A percentile compares a stretch with the other conserved stretches of the same genome.
phyloP scores from a whole-genome alignment of 306 rosid species.

The Cucurbita moschata region DNA sequence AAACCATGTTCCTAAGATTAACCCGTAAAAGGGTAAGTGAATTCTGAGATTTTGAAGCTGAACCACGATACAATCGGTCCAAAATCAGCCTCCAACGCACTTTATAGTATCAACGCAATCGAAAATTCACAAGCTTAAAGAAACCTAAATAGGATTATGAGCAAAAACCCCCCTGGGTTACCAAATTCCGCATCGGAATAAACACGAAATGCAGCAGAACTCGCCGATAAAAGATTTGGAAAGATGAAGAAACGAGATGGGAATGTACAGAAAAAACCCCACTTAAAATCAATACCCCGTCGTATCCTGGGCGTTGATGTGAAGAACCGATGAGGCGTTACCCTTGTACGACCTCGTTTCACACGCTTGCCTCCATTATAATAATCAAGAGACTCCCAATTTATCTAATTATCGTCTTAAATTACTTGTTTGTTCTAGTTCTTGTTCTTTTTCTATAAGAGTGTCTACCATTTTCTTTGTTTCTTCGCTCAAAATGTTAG shows the following conservation, averaged over 20 bases:
- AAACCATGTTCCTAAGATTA: slow-evolving; percentile 29
- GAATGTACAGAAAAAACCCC: background rate
- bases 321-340: background rate
- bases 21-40: background rate
- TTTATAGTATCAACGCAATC: background rate
- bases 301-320: background rate
- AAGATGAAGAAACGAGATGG: background rate
- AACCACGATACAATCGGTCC: background rate
- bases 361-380: too few species aligned
- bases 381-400: too few species aligned
- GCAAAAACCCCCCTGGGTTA: background rate
- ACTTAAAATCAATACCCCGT: background rate
- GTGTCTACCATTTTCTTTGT: too few species aligned
- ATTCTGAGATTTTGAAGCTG: slow-evolving; percentile 7
- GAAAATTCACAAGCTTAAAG: background rate
- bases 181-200: background rate
- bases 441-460: too few species aligned
- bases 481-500: too few species aligned
- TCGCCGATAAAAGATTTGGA: background rate
- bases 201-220: background rate
- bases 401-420: too few species aligned
- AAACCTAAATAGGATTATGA: background rate
- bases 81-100: background rate
- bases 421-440: too few species aligned
- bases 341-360: background rate